A percentile compares a stretch with the other conserved stretches of the same genome.
Evolutionary conservation across 2,329 filamentous ascomycete species (phyloP).

Genomic region (Nothophaeocryptopus gaeumannii): DNA sequence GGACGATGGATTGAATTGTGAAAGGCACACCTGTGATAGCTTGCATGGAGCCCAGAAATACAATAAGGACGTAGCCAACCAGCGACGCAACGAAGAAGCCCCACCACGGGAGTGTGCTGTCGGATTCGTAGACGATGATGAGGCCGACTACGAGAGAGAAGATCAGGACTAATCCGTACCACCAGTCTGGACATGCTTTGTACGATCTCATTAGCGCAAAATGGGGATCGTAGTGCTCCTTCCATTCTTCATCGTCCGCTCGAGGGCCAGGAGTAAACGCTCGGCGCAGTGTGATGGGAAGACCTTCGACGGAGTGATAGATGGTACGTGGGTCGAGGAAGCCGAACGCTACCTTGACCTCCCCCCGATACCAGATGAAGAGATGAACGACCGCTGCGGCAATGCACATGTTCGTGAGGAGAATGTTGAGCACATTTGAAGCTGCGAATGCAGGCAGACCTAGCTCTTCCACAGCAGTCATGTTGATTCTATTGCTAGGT

Average conservation of each 20-base stretch:
- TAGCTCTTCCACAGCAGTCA: conserved; percentile 4
- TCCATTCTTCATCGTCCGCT: not conserved
- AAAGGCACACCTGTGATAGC: conserved; percentile 67
- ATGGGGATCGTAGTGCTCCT: conserved; percentile 44
- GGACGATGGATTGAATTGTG: conserved; percentile 52
- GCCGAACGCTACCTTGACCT: conserved; percentile 1
- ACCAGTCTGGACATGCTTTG: conserved; percentile 72
- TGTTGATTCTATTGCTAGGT: not conserved
- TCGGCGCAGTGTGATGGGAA: not conserved
- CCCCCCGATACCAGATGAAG: conserved; percentile 4
- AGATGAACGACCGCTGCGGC: conserved; percentile 7
- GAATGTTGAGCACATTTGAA: conserved; percentile 5
- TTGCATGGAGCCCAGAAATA: conserved; percentile 88
- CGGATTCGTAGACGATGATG: conserved; percentile 50
- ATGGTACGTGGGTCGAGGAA: conserved; percentile 5
- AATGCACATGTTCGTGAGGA: conserved; percentile 9
- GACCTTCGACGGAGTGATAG: not conserved
- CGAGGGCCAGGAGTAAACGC: not conserved
- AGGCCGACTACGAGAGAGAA: conserved; percentile 12
- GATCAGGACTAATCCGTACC: conserved; percentile 54
- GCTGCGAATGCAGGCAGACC: conserved; percentile 6
- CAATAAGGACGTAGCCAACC: conserved; percentile 76
- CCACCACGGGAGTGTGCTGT: conserved; percentile 74
- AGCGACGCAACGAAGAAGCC: conserved; percentile 72
- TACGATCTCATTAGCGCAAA: conserved; percentile 79